Evolutionary conservation across 2,329 filamentous ascomycete species (phyloP), one percentile per base, ranked within the genome.

Genomic region (Xylariaceae sp.): DNA sequence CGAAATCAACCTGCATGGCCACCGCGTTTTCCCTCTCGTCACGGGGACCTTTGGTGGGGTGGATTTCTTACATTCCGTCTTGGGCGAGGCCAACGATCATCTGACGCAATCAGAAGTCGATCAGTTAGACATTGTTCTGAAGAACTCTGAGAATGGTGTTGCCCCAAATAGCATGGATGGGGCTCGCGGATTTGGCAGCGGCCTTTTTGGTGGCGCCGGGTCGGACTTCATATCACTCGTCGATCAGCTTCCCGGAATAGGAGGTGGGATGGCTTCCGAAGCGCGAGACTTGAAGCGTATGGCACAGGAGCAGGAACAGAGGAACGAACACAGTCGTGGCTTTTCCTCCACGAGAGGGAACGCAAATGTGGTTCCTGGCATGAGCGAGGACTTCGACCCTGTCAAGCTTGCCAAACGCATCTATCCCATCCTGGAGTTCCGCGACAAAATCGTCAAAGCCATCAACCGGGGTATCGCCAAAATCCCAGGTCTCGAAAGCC

Each of bases 401-500:
- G 79, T 87, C 56, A 83, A 88, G 65, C 85, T 84, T 1, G 78
- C 85, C 12, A 73, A 77, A 32, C 83, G 94, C 68, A 96, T 98
- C 54, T 97, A 97, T 60, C 93, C 93, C 1, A 95, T 98, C 49
- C 77, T 98, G 0, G 79, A 88, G 49, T 98, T 97, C 74, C 81
- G 92, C 48, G 93, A 98, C 72, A 93, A 86, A 60, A 90, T 98
- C 44, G 91, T 96, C 40, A 88, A 88, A 56, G 80, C 84, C 33
- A 90, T 98, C 65, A 89, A 83, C 60, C 79, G 82, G 32, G 85
- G 90, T 42, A 89, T 97, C 55, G 83, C 90, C 58, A 96, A 94
- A 71, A 86, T 98, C 32, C 93, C 93, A 0, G 92, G 92, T 1
- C 75, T 98, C 4, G 89, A 95, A 67, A 77, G 84, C 50, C 73